Base-by-base conservation (phyloP, 2,329 filamentous ascomycete genomes). In the Epichloe scottii region DNA sequence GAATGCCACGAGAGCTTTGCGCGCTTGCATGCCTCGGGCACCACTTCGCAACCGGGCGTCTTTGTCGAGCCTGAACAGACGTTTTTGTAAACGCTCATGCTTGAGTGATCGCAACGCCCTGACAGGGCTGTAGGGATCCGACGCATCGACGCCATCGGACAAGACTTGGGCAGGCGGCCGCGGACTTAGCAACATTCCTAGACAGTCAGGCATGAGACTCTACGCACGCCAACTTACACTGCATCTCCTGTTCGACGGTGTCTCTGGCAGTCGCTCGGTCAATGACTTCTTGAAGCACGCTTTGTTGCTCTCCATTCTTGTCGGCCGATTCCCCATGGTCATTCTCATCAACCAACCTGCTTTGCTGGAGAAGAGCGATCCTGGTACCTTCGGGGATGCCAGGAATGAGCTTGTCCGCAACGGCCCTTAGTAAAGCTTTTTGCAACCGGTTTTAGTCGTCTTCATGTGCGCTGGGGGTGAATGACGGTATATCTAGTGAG, bases 331-430 rank as follows among this genome's bases (percentile, higher is more conserved):
- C 14, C 10, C 17, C 19, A 17, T 63, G 65, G 14, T 74, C 67
- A 7, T 70, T 55, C 8, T 54, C 56, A 41, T 64, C 57, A 2
- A 57, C 58, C 30, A 66, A 57, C 44, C 57, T 69, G 0, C 81
- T 87, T 66, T 89, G 85, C 57, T 87, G 84, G 12, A 89, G 64
- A 45, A 89, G 79, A 0, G 82, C 75, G 42, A 88, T 75, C 21
- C 81, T 75, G 0, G 81, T 80, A 33, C 77, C 70, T 56, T 84
- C 76, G 0, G 84, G 80, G 39, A 89, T 82, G 0, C 86, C 87
- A 0, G 88, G 87, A 15, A 94, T 85, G 35, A 89, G 73, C 59
- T 87, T 87, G 54, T 89, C 82, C 4, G 82, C 84, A 57, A 94
- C 82, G 1, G 88, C 87, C 60, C 79, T 79, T 15, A 93, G 70